Conservation (phyloP, 495 filamentous ascomycete genomes). For the Astrothelium subdiscretum region DNA sequence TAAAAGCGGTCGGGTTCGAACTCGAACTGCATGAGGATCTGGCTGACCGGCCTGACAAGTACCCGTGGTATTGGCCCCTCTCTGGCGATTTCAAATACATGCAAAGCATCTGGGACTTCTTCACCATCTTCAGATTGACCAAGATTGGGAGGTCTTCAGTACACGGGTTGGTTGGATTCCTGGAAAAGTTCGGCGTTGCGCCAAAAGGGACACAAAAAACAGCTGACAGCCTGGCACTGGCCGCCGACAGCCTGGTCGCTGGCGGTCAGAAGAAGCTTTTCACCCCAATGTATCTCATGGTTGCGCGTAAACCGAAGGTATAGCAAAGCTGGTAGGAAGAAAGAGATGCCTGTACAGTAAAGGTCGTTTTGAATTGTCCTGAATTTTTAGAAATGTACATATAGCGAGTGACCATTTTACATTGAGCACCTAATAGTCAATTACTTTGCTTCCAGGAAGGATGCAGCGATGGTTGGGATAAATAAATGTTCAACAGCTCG, state of each 20-base stretch:
- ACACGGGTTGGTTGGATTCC: slow-evolving; percentile 66
- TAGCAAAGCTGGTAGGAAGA: no score
- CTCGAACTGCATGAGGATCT: slow-evolving; percentile 82
- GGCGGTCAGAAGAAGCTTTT: slow-evolving; percentile 89
- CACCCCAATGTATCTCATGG: slow-evolving; percentile 99
- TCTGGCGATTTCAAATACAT: slow-evolving; percentile 74
- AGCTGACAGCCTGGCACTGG: slow-evolving; percentile 72
- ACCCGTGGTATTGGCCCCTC: slow-evolving; percentile 95
- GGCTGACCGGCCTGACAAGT: slow-evolving; percentile 61
- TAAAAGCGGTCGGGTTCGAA: slow-evolving; percentile 83
- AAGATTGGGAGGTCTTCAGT: slow-evolving; percentile 62
- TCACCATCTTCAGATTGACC: slow-evolving; percentile 86
- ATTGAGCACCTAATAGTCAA: no score
- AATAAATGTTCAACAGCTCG: not conserved
- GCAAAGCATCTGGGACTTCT: slow-evolving; percentile 63
- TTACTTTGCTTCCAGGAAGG: no score
- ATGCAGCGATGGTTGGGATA: not conserved
- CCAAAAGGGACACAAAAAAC: slow-evolving; percentile 90
- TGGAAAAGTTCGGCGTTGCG: slow-evolving; percentile 66
- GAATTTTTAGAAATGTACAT: no score
- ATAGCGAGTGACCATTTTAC: no score
- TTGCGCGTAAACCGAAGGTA: slow-evolving; percentile 66
- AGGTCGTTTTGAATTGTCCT: no score
- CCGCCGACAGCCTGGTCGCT: slow-evolving; percentile 78
- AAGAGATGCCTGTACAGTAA: no score